These are phyloP conservation scores for Talaromyces ruber DNA, from an alignment of 495 filamentous ascomycete species.

Conservation along the genomic window DNA sequence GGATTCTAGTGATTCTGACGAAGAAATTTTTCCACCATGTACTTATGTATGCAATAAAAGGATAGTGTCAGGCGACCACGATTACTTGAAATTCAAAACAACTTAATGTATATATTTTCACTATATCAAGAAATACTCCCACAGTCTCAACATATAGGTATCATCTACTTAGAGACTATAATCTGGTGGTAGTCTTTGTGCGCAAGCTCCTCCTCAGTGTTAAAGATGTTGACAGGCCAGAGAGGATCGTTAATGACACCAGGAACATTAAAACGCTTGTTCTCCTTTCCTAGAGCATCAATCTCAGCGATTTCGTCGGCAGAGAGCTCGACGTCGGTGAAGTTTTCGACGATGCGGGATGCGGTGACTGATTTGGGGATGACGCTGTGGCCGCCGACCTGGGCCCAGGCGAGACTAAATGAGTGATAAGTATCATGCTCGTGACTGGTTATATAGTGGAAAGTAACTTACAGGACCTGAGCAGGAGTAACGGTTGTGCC, in stretches of 20 bases:
- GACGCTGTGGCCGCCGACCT: constrained; percentile 38
- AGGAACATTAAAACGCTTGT: constrained; percentile 41
- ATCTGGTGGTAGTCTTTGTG: constrained; percentile 34
- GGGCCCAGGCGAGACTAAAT: constrained; percentile 35
- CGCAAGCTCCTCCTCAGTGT: constrained; percentile 29
- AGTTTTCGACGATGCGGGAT: constrained; percentile 39
- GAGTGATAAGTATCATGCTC: background rate
- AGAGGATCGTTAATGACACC: constrained; percentile 26
- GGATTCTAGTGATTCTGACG: background rate
- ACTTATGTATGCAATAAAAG: background rate
- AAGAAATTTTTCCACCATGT: background rate
- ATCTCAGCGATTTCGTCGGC: constrained; percentile 37
- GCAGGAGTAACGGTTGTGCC: constrained; percentile 29
- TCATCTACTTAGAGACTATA: constrained; percentile 8
- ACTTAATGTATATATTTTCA: background rate
- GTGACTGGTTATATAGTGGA: background rate
- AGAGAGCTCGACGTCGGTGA: constrained; percentile 39
- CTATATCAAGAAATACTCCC: background rate
- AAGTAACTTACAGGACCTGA: constrained; percentile 26
- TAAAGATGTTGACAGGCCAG: constrained; percentile 40
- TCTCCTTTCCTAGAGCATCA: constrained; percentile 28
- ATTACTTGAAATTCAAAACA: background rate
- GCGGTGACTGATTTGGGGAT: constrained; percentile 43
- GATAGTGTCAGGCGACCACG: background rate
- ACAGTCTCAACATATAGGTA: background rate